Evolutionary conservation across 495 filamentous ascomycete genomes (phyloP).

Genomic region (Podospora fimiseda): DNA sequence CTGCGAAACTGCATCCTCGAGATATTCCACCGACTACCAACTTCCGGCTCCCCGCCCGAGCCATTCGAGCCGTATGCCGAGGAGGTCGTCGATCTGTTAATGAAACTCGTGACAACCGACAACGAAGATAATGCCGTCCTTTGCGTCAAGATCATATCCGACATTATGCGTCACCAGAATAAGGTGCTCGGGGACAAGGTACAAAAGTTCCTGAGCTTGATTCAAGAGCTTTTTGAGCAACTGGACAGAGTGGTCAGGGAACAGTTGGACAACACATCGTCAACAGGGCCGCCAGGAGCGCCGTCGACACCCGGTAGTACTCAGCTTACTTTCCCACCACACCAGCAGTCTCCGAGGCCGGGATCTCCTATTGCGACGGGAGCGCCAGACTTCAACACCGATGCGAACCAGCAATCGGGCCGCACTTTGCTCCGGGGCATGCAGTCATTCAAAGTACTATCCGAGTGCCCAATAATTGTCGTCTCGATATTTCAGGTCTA

Average conservation of each 20-base stretch:
- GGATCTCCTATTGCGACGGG: slow-evolving; percentile 77
- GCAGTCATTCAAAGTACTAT: slow-evolving; percentile 98
- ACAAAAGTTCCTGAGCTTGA: slow-evolving; percentile 83
- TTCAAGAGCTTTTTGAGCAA: slow-evolving; percentile 89
- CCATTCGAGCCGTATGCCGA: slow-evolving; percentile 78
- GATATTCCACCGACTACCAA: slow-evolving; percentile 87
- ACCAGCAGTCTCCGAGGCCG: slow-evolving; percentile 74
- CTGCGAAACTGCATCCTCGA: slow-evolving; percentile 87
- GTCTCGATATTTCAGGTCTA: slow-evolving; percentile 97
- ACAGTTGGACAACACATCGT: slow-evolving; percentile 71
- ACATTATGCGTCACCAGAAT: slow-evolving; percentile 85
- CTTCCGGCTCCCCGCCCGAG: slow-evolving; percentile 58
- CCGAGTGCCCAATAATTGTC: slow-evolving; percentile 97
- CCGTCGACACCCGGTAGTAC: slow-evolving; percentile 73
- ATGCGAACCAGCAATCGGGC: slow-evolving; percentile 72
- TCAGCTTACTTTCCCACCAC: slow-evolving; percentile 51
- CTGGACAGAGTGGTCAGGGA: slow-evolving; percentile 91
- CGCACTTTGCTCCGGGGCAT: slow-evolving; percentile 81
- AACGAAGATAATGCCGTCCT: slow-evolving; percentile 98
- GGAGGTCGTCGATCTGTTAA: slow-evolving; percentile 79
- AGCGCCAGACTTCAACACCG: slow-evolving; percentile 42
- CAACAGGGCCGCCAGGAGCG: slow-evolving; percentile 49
- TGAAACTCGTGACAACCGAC: slow-evolving; percentile 79
- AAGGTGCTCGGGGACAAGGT: slow-evolving; percentile 74
- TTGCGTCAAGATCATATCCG: slow-evolving; percentile 96